These are phyloP conservation scores for Emmonsia crescens DNA, from an alignment of 2,329 filamentous ascomycete species.

Conservation along the genomic window DNA sequence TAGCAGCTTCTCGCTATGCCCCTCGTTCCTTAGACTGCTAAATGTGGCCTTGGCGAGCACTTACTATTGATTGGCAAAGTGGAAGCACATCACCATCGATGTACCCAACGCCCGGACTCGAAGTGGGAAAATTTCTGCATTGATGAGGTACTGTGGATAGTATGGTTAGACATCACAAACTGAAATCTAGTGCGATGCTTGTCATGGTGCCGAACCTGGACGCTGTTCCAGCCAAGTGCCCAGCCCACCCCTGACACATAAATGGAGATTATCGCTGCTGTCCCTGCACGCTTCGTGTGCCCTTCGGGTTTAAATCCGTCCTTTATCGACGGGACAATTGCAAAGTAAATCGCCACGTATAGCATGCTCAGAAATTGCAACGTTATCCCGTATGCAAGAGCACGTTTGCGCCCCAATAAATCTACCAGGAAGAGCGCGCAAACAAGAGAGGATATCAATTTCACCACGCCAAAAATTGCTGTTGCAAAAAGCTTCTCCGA, in stretches of 20 bases:
- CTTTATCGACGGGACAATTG: constrained; percentile 21
- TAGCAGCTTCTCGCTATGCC: background rate
- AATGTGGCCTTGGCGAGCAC: background rate
- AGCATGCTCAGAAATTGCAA: constrained; percentile 43
- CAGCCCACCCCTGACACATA: constrained; percentile 36
- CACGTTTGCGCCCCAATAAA: constrained; percentile 57
- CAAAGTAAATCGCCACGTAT: constrained; percentile 44
- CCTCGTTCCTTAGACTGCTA: background rate
- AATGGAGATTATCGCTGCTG: constrained; percentile 34
- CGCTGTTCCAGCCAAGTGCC: constrained; percentile 39
- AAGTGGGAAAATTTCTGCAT: constrained; percentile 36
- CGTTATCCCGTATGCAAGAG: constrained; percentile 39
- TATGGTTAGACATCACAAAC: background rate
- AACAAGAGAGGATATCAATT: constrained; percentile 52
- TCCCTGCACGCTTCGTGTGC: constrained; percentile 22
- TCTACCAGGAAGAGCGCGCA: constrained; percentile 69
- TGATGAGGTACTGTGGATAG: constrained; percentile 32
- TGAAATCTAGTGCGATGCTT: background rate
- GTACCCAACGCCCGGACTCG: constrained; percentile 33
- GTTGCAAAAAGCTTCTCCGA: constrained; percentile 60
- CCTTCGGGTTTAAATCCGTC: constrained; percentile 14
- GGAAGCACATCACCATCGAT: constrained; percentile 35
- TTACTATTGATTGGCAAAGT: constrained; percentile 28
- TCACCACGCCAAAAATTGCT: constrained; percentile 63
- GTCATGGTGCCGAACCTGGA: constrained; percentile 11